These are phyloP conservation scores for Amanita thiersii DNA, from an alignment of 768 basidiomycete genomes.

Conservation along the genomic window DNA sequence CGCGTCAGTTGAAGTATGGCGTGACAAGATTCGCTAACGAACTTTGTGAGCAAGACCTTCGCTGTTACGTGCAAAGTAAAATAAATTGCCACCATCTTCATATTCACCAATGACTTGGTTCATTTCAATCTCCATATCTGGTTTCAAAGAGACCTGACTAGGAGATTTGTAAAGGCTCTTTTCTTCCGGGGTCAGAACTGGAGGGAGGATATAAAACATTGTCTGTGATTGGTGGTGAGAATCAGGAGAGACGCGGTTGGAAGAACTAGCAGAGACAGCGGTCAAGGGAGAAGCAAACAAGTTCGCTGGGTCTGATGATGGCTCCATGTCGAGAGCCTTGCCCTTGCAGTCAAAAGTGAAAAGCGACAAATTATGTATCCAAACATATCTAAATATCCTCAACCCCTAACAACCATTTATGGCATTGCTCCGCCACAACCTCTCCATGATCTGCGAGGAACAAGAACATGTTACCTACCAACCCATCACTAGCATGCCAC, in stretches of 20 bases:
- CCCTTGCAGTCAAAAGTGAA: background rate
- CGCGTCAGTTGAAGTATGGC: slow-evolving; percentile 19
- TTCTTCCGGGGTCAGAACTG: slow-evolving; percentile 25
- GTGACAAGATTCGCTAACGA: slow-evolving; percentile 15
- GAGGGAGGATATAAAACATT: slow-evolving; percentile 28
- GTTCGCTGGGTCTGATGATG: slow-evolving; percentile 4
- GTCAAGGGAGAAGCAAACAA: slow-evolving; percentile 5
- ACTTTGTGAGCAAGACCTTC: slow-evolving; percentile 58
- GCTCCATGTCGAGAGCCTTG: no score
- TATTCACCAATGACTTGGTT: slow-evolving; percentile 56
- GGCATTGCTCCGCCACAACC: slow-evolving; percentile 39
- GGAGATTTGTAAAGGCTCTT: slow-evolving; percentile 33
- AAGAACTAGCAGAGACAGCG: background rate
- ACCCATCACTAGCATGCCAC: background rate
- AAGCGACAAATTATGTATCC: background rate
- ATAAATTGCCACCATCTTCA: slow-evolving; percentile 26
- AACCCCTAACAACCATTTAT: background rate
- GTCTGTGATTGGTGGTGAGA: background rate
- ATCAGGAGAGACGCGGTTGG: background rate
- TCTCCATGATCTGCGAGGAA: slow-evolving; percentile 40
- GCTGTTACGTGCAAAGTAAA: slow-evolving; percentile 53
- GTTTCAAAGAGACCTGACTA: slow-evolving; percentile 23
- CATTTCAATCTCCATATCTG: slow-evolving; percentile 23
- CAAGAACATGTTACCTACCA: slow-evolving; percentile 1
- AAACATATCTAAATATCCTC: background rate